Evolutionary conservation across 2,329 filamentous ascomycete species (phyloP).

Genomic region (Apiospora sp.): DNA sequence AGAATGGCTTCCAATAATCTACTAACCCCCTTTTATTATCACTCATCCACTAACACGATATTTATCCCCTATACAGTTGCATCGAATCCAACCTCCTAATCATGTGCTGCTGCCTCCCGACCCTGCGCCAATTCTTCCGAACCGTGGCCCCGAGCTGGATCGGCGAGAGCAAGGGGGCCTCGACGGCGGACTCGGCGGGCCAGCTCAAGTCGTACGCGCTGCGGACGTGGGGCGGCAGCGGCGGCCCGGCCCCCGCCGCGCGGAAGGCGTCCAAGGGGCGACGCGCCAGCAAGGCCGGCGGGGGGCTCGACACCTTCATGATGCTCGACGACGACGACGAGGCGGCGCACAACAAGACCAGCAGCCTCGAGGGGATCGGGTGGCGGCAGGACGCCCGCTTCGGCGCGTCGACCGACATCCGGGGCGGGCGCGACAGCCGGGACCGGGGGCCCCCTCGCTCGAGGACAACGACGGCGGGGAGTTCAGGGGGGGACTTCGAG

Average conservation of each 20-base stretch:
- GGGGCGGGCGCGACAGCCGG: background rate
- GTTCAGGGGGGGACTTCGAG: slow-evolving; percentile 16
- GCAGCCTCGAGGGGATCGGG: background rate
- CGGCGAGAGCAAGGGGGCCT: slow-evolving; percentile 29
- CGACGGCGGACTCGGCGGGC: background rate
- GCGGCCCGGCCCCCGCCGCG: background rate
- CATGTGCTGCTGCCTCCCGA: slow-evolving; percentile 50
- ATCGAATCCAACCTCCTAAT: slow-evolving; percentile 51
- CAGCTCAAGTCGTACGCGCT: slow-evolving; percentile 4
- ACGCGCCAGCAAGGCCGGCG: background rate
- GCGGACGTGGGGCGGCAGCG: slow-evolving; percentile 25
- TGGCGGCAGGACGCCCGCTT: background rate
- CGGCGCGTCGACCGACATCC: background rate
- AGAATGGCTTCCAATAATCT: no score
- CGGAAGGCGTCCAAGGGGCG: no score
- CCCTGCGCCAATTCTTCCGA: slow-evolving; percentile 49
- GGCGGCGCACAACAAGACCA: background rate
- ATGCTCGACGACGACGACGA: slow-evolving; percentile 8
- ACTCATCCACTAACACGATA: background rate
- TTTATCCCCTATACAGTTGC: slow-evolving; percentile 35
- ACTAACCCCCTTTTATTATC: no score
- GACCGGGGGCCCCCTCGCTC: background rate
- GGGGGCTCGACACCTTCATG: slow-evolving; percentile 9
- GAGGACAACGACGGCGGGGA: background rate
- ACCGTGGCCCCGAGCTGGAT: slow-evolving; percentile 46